Percentiles rank a stretch among this genome's conserved stretches.
phyloP scores from a whole-genome alignment of 768 basidiomycete genomes.

The Leccinum variicolor region DNA sequence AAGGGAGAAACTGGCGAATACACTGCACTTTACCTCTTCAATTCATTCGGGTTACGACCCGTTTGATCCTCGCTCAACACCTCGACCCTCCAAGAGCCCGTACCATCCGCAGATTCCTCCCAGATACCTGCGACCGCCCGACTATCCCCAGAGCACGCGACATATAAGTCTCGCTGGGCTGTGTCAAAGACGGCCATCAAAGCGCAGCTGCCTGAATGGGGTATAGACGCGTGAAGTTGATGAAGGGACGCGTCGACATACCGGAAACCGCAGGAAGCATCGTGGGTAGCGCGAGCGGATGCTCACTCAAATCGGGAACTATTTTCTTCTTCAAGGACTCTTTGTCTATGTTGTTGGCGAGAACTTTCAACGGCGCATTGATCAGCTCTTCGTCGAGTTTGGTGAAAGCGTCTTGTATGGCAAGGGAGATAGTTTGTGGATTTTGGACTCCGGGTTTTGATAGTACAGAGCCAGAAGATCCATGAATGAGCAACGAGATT shows the following conservation, averaged over 20 bases:
- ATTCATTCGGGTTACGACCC: slow-evolving; percentile 83
- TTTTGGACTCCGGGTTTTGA: slow-evolving; percentile 37
- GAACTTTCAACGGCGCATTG: slow-evolving; percentile 69
- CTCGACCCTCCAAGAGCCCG: slow-evolving; percentile 85
- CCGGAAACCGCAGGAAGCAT: slow-evolving; percentile 84
- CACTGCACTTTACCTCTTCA: slow-evolving; percentile 58
- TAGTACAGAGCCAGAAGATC: slow-evolving; percentile 30
- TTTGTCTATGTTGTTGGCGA: slow-evolving; percentile 55
- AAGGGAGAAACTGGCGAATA: neutral
- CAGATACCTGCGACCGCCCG: slow-evolving; percentile 94
- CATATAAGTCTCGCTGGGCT: slow-evolving; percentile 74
- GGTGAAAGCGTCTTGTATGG: slow-evolving; percentile 74
- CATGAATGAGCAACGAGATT: slow-evolving; percentile 52
- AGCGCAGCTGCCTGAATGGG: slow-evolving; percentile 76
- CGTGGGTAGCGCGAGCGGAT: slow-evolving; percentile 66
- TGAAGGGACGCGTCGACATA: slow-evolving; percentile 16
- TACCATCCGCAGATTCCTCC: slow-evolving; percentile 61
- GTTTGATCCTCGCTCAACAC: slow-evolving; percentile 97
- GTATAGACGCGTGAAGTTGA: slow-evolving; percentile 9
- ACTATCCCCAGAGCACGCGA: slow-evolving; percentile 91
- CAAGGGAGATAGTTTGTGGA: slow-evolving; percentile 55
- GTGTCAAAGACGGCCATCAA: slow-evolving; percentile 87
- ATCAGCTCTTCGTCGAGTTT: slow-evolving; percentile 85
- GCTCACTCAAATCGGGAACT: slow-evolving; percentile 64
- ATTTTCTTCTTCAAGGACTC: slow-evolving; percentile 47